phyloP scores from a whole-genome alignment of 1,284 basidiomycete genomes.

The Taiwanofungus camphoratus region DNA sequence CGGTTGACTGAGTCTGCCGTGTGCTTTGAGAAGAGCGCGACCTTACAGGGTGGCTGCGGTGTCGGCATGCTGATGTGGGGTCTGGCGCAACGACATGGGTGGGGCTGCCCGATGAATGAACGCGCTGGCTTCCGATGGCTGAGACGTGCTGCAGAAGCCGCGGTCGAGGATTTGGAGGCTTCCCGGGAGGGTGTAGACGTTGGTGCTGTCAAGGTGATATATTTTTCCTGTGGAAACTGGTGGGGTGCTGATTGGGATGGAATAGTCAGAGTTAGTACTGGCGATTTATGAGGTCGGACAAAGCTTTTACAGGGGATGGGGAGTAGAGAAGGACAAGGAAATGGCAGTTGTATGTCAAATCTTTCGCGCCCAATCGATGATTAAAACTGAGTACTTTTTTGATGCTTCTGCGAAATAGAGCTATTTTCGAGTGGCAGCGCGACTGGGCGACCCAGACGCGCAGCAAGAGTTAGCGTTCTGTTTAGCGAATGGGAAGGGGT shows the following conservation, averaged over 20 bases:
- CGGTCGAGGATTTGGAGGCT: constrained; percentile 73
- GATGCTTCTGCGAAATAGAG: constrained; percentile 48
- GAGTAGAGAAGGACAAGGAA: constrained; percentile 78
- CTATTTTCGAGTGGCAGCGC: constrained; percentile 82
- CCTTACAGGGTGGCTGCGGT: constrained; percentile 72
- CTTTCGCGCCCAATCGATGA: no score
- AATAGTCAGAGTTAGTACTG: constrained; percentile 73
- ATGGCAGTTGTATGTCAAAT: constrained; percentile 77
- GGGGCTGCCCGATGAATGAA: constrained; percentile 80
- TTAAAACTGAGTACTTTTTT: no score
- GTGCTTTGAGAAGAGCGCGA: constrained; percentile 80
- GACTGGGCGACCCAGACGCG: constrained; percentile 81
- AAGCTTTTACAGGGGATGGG: constrained; percentile 91
- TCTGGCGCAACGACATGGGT: constrained; percentile 81
- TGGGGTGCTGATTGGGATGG: neutral
- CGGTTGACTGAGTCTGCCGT: constrained; percentile 66
- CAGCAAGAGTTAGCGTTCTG: constrained; percentile 84
- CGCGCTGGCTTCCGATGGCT: constrained; percentile 79
- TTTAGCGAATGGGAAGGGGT: constrained; percentile 80
- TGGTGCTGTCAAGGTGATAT: constrained; percentile 41
- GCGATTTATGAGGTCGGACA: constrained; percentile 91
- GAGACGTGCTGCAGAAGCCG: constrained; percentile 72
- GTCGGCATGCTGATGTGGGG: constrained; percentile 94
- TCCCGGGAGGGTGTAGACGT: constrained; percentile 36
- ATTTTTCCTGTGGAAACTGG: no score